These are phyloP conservation scores for Clonostachys rosea DNA, from an alignment of 2,329 filamentous ascomycete genomes.

Conservation along the genomic window DNA sequence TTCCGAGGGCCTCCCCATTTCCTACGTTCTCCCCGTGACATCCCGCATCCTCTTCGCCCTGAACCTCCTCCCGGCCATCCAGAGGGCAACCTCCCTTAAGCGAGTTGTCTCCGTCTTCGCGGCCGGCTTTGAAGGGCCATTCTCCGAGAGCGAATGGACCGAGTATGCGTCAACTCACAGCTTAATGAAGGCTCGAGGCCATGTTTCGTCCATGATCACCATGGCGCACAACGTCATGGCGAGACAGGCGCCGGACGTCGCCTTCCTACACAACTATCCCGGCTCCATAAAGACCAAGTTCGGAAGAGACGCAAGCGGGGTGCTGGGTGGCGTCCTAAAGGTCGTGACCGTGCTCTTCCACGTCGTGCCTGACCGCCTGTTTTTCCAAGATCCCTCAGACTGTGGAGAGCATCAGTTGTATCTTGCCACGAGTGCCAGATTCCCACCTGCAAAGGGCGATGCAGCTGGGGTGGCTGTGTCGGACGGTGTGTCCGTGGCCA, in stretches of 20 bases:
- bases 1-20: constrained; percentile 48
- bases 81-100: constrained; percentile 6
- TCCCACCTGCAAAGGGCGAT: constrained; percentile 4
- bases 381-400: constrained; percentile 2
- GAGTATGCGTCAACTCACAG: constrained; percentile 12
- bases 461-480: neutral
- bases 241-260: constrained; percentile 11
- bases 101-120: constrained; percentile 17
- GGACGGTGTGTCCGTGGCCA: constrained; percentile 1
- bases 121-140: constrained; percentile 9
- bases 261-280: constrained; percentile 21
- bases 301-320: constrained; percentile 6
- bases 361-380: constrained; percentile 5
- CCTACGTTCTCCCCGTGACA: constrained; percentile 49
- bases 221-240: constrained; percentile 15
- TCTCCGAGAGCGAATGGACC: neutral
- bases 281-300: constrained; percentile 17
- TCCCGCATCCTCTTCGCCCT: constrained; percentile 50
- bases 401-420: constrained; percentile 15
- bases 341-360: constrained; percentile 4
- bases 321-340: constrained; percentile 8
- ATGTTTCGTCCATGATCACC: constrained; percentile 13
- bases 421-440: constrained; percentile 11
- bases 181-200: constrained; percentile 10
- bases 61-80: constrained; percentile 53